Base-by-base conservation (phyloP, 345 rosid species). In the Moringa oleifera region DNA sequence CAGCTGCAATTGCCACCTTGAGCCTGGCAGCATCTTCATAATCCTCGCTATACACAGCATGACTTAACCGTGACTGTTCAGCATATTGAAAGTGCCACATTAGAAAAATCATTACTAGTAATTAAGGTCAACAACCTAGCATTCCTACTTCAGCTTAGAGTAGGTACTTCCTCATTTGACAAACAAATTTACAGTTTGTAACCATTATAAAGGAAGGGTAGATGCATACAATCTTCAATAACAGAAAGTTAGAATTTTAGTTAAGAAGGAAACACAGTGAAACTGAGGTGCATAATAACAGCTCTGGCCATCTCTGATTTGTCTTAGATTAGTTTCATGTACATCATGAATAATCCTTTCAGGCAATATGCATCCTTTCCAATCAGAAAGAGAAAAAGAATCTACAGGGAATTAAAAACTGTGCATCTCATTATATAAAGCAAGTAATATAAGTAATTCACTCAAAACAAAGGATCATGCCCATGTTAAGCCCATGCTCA, bases 1-100 rank as follows among this genome's bases (percentile, higher is more conserved):
- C 84, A 58, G 97, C 97, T 55, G 98, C 96, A 77, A 93, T 84
- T 21, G 97, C 96, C 68, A 88, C 98, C 77, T 93, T 88, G 7
- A 93, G 72, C 75, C 80, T 83, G 51, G 90, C 87, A 64, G 98
- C 98, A 79, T 84, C 91, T 51, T 70, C 83, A 57, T 81, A 90
- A 66, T 93, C 97, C 79, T 90, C 91, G 55, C 70, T 77, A 57
- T 31, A 60, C 0, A 90, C 75, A 15, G 97, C 90, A 56, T 68
- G 70, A 62, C 68, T 72, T 63, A 93, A 75, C 57, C 81, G 96
- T 3, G 78, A 80, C 98, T 90, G 89, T 67, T 69, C 16, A 41
- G 47, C 47, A 41, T 41, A 16, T 15, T 15, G 17, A 41, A 41
- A 41, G 47, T 41, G 16, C 17, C 47, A 41, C 12, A 15, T 41